Evolutionary conservation across 1,284 basidiomycete genomes (phyloP).

Genomic region (Boletus calvinii): DNA sequence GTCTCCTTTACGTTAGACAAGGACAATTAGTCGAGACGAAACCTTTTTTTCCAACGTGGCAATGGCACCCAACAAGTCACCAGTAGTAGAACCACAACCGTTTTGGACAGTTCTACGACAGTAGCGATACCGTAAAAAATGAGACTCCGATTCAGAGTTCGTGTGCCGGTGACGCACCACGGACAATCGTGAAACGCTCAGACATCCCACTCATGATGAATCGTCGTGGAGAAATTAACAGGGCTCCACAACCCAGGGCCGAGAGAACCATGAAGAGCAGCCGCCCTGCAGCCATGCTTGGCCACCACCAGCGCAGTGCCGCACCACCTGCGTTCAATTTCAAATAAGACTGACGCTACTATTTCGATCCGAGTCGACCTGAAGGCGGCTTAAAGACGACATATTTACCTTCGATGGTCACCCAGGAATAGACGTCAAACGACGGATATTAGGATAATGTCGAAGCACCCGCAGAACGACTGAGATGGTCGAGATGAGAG

Average conservation of each 20-base stretch:
- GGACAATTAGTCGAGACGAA: not conserved
- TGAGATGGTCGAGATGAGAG: not conserved
- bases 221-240: not conserved
- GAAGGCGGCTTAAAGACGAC: not conserved
- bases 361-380: not conserved
- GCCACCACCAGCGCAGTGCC: not conserved
- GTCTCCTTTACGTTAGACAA: constrained; percentile 10
- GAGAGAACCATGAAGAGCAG: not conserved
- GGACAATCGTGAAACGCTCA: not conserved
- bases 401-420: not conserved
- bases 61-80: no score
- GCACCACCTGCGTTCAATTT: not conserved
- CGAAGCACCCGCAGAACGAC: not conserved
- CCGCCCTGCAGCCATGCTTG: not conserved
- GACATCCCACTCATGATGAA: not conserved
- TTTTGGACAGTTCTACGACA: not conserved
- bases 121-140: not conserved
- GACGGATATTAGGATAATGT: not conserved
- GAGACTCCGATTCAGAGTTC: not conserved
- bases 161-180: no score
- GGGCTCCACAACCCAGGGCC: not conserved
- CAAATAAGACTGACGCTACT: not conserved
- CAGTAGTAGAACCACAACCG: not conserved
- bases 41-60: not conserved
- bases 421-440: not conserved